Conservation (phyloP, 352 stramenopile species). For the Globisporangium okanoganense region DNA sequence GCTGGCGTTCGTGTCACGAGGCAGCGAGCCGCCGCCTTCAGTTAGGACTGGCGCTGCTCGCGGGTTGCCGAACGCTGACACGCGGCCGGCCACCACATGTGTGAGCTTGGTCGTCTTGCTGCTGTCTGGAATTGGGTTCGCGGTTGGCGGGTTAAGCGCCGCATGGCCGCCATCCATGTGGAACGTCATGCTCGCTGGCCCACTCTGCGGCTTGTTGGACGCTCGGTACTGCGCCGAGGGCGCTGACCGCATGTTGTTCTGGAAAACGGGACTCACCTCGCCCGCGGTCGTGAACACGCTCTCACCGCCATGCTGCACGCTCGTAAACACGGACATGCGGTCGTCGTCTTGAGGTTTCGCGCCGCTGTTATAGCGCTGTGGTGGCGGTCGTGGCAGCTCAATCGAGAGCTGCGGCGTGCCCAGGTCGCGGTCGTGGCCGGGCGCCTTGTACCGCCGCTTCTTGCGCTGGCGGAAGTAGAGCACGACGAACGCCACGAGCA, state of each 20-base stretch:
- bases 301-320: constrained; percentile 13
- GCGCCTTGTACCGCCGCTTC: constrained; percentile 4
- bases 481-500: constrained; percentile 14
- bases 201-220: constrained; percentile 12
- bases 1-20: constrained; percentile 16
- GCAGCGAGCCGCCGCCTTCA: constrained; percentile 7
- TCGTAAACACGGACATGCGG: constrained; percentile 15
- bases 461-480: constrained; percentile 17
- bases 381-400: constrained; percentile 14
- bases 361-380: background rate
- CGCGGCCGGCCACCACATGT: background rate
- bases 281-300: constrained; percentile 7
- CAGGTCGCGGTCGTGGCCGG: constrained; percentile 9
- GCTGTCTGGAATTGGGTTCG: constrained; percentile 7
- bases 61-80: background rate
- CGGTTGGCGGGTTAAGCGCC: background rate
- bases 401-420: constrained; percentile 22
- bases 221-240: constrained; percentile 7
- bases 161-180: constrained; percentile 5
- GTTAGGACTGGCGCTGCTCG: background rate
- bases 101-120: constrained; percentile 8
- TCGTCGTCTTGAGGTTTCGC: constrained; percentile 1
- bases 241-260: background rate
- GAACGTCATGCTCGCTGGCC: constrained; percentile 12
- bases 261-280: constrained; percentile 7